Evolutionary conservation across 2,329 filamentous ascomycete genomes (phyloP).

Genomic region (Onygenales sp.): DNA sequence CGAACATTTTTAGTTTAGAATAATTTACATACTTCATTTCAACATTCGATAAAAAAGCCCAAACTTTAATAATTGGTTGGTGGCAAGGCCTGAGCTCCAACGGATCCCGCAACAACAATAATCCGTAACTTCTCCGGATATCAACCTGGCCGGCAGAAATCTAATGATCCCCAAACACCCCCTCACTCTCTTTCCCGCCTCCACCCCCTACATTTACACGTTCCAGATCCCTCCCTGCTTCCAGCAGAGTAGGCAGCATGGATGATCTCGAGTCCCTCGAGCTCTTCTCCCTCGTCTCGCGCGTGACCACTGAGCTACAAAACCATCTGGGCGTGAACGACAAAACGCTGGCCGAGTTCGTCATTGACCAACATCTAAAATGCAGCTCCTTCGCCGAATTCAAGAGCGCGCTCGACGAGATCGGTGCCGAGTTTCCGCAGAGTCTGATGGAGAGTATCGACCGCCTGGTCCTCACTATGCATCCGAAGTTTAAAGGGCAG

Average conservation of each 20-base stretch:
- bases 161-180: neutral
- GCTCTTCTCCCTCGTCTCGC: conserved; percentile 85
- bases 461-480: conserved; percentile 76
- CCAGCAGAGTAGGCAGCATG: conserved; percentile 43
- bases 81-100: neutral
- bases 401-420: conserved; percentile 60
- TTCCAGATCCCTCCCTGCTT: neutral
- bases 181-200: neutral
- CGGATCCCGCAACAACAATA: conserved; percentile 24
- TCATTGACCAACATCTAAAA: conserved; percentile 81
- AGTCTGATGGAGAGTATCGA: conserved; percentile 89
- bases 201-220: neutral
- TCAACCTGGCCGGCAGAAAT: neutral
- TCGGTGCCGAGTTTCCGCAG: conserved; percentile 74
- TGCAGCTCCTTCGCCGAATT: conserved; percentile 63
- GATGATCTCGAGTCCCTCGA: conserved; percentile 88
- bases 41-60: neutral
- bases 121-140: conserved; percentile 18
- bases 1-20: no score
- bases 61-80: neutral
- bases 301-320: conserved; percentile 85
- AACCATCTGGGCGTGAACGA: conserved; percentile 89
- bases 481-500: conserved; percentile 72
- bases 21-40: no score
- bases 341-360: conserved; percentile 91